Evolutionary conservation across 495 filamentous ascomycete genomes (phyloP), one percentile per base, ranked within the genome.

Genomic region (Aspergillus saccharolyticus): DNA sequence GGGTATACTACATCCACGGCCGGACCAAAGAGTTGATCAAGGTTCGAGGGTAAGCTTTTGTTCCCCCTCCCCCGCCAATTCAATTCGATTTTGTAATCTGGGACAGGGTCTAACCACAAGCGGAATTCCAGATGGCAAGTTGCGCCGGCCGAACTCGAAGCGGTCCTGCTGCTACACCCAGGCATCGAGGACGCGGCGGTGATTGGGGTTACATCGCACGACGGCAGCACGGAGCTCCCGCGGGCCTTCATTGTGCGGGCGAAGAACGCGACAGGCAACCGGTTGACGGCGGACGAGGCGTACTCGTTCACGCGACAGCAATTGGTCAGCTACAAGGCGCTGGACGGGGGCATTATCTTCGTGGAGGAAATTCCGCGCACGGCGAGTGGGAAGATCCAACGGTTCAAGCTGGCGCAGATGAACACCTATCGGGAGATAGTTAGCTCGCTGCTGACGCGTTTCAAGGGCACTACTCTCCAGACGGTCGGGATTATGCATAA

Each of bases 71-170:
- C 14, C 44, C n/a, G n/a, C n/a, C n/a, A n/a, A n/a, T 30, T 12
- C 30, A 16, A 1, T 50, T 14, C 14, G 47, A 6, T 16, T 25
- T 20, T 12, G 7, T 46, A n/a, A 28, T 28, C 9, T 28, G 20
- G 10, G 24, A 16, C 22, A 28, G 46, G n/a, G 25, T 30, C 12
- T 22, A 28, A 49, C 46, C 15, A 24, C 24, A 25, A 20, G 20
- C 20, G 19, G 46, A 49, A 21, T 17, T 16, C 15, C 42, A 77
- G 74, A 56, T 77, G 74, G 63, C 92, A 96, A 72, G 89, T 97
- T 4, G 88, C 90, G 2, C 91, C 91, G 0, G 89, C 91, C 0
- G 91, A 97, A 73, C 72, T 97, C 1, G 92, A 97, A 66, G 84
- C 80, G 0, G 69, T 92, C 1, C 78, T 97, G 4, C 75, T 96